phyloP scores from a whole-genome alignment of 345 rosid genomes.

The Populus euphratica region DNA sequence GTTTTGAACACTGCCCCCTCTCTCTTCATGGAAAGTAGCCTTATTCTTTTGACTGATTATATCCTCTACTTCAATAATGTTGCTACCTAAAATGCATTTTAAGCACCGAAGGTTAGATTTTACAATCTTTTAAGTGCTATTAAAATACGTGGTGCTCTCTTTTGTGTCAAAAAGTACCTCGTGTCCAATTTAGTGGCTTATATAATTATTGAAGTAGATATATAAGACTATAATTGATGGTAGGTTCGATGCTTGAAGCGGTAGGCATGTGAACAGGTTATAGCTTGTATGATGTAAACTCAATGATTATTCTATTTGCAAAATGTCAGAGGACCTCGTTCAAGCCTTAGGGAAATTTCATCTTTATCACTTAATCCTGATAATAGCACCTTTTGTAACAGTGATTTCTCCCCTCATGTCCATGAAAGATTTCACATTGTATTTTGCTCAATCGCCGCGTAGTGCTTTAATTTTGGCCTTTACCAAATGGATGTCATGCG shows the following conservation, averaged over 20 bases:
- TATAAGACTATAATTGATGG: background rate
- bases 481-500: background rate
- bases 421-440: background rate
- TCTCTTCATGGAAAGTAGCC: background rate
- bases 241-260: constrained; percentile 6
- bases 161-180: constrained; percentile 23
- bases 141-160: background rate
- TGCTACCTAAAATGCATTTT: background rate
- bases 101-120: constrained; percentile 5
- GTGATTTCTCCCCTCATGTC: background rate
- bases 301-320: constrained; percentile 1
- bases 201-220: constrained; percentile 3
- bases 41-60: constrained; percentile 18
- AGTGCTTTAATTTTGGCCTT: background rate
- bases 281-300: background rate
- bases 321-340: constrained; percentile 9
- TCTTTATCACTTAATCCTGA: background rate
- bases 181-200: constrained; percentile 13
- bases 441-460: background rate
- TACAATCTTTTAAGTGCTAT: constrained; percentile 4
- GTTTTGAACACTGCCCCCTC: background rate
- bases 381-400: background rate
- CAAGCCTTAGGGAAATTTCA: background rate
- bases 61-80: constrained; percentile 12
- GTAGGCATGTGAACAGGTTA: constrained; percentile 13